phyloP scores from a whole-genome alignment of 805 yeast species.

The Saturnispora halmiae region DNA sequence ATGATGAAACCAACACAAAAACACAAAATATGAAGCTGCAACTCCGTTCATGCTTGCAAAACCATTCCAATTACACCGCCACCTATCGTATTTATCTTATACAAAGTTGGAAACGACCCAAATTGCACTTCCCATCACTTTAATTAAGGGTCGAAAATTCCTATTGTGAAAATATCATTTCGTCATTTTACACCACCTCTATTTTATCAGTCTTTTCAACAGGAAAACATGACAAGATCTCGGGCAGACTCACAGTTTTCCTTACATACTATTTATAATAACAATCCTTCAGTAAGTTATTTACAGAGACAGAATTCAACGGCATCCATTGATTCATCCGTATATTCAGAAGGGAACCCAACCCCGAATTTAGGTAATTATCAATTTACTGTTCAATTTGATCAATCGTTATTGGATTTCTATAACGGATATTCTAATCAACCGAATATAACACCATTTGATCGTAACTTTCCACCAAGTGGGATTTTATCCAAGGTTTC shows the following conservation, averaged over 20 bases:
- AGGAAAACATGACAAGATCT: conserved; percentile 8
- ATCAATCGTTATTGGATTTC: conserved; percentile 35
- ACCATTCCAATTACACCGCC: no score
- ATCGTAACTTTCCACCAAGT: conserved; percentile 54
- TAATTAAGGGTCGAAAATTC: no score
- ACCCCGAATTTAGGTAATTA: conserved; percentile 18
- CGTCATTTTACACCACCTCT: no score
- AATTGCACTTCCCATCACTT: background rate
- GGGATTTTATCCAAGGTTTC: conserved; percentile 56
- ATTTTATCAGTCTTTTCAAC: no score
- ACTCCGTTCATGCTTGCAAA: no score
- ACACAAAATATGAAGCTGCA: no score
- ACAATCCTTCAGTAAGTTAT: background rate
- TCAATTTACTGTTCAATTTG: conserved; percentile 33
- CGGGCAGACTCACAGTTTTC: conserved; percentile 13
- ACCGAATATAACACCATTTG: conserved; percentile 63
- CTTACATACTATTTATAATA: conserved; percentile 8
- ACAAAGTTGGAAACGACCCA: no score
- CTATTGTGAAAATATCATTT: no score
- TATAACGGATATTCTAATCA: conserved; percentile 42
- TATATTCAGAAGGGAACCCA: conserved; percentile 13
- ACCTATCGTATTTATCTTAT: background rate
- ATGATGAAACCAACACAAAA: no score
- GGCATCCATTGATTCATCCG: conserved; percentile 19
- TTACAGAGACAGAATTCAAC: conserved; percentile 14